A percentile compares a stretch with the other conserved stretches of the same genome.
Conservation (phyloP, 2,329 filamentous ascomycete genomes). For the Xylariaceae sp. region DNA sequence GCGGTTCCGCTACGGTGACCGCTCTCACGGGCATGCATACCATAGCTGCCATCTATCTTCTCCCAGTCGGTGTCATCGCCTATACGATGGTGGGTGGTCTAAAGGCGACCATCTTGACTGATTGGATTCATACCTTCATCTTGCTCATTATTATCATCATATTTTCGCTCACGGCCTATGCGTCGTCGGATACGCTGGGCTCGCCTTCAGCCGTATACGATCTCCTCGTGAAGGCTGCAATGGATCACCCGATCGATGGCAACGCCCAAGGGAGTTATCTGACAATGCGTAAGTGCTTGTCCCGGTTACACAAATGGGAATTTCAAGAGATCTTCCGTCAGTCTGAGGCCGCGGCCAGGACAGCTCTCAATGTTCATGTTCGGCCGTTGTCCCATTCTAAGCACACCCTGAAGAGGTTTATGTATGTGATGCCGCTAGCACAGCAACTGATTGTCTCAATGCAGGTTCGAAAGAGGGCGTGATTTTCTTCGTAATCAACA, state of each 20-base stretch:
- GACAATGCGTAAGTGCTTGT: slow-evolving; percentile 71
- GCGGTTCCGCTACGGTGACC: slow-evolving; percentile 70
- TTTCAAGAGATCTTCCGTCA: too few species aligned
- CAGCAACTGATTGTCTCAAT: background rate
- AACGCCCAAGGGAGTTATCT: slow-evolving; percentile 80
- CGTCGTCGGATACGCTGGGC: slow-evolving; percentile 66
- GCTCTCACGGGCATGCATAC: slow-evolving; percentile 71
- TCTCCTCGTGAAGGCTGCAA: slow-evolving; percentile 63
- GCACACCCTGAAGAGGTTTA: too few species aligned
- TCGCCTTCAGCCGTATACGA: slow-evolving; percentile 77
- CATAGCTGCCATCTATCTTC: slow-evolving; percentile 76
- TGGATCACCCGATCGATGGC: slow-evolving; percentile 69
- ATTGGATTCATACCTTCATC: slow-evolving; percentile 83
- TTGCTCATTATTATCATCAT: slow-evolving; percentile 81
- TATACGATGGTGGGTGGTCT: slow-evolving; percentile 56
- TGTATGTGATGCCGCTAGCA: too few species aligned
- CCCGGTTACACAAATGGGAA: too few species aligned
- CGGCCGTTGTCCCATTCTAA: too few species aligned
- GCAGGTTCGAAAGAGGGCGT: slow-evolving; percentile 64
- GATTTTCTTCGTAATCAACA: slow-evolving; percentile 90
- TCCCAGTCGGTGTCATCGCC: slow-evolving; percentile 74
- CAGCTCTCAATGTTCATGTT: too few species aligned
- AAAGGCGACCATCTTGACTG: slow-evolving; percentile 83
- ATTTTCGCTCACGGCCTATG: slow-evolving; percentile 79
- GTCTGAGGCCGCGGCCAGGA: too few species aligned